phyloP scores from a whole-genome alignment of 495 filamentous ascomycete genomes.

The Neurospora tetrasperma region DNA sequence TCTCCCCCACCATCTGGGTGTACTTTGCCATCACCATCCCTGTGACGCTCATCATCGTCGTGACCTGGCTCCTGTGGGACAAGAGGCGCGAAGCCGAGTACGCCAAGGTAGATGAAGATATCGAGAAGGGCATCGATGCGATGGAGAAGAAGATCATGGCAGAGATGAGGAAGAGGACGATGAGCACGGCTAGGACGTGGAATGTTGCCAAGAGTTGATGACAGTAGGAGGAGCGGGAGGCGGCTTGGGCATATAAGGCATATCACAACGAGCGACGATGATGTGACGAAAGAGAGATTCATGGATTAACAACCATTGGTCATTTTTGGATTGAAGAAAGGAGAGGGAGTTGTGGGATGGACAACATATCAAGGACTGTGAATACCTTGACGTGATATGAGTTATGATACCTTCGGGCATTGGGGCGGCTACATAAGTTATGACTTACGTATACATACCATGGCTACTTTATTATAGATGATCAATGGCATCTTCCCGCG shows the following conservation, averaged over 20 bases:
- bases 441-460: not conserved
- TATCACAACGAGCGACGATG: not conserved
- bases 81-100: constrained; percentile 32
- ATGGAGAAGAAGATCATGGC: constrained; percentile 46
- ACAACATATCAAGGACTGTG: not conserved
- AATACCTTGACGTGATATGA: too few species aligned
- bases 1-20: constrained; percentile 40
- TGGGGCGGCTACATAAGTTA: not conserved
- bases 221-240: too few species aligned
- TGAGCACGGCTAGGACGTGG: constrained; percentile 42
- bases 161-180: constrained; percentile 41
- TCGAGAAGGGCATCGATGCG: constrained; percentile 41
- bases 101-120: constrained; percentile 33
- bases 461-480: not conserved
- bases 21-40: constrained; percentile 46
- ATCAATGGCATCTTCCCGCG: not conserved
- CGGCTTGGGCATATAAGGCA: too few species aligned
- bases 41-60: constrained; percentile 35
- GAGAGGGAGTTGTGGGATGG: not conserved
- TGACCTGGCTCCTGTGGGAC: constrained; percentile 39
- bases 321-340: not conserved
- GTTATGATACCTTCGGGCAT: not conserved
- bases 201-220: constrained; percentile 7
- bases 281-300: not conserved
- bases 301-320: not conserved